phyloP scores from a whole-genome alignment of 805 yeast species.

The Priceomyces castillae region DNA sequence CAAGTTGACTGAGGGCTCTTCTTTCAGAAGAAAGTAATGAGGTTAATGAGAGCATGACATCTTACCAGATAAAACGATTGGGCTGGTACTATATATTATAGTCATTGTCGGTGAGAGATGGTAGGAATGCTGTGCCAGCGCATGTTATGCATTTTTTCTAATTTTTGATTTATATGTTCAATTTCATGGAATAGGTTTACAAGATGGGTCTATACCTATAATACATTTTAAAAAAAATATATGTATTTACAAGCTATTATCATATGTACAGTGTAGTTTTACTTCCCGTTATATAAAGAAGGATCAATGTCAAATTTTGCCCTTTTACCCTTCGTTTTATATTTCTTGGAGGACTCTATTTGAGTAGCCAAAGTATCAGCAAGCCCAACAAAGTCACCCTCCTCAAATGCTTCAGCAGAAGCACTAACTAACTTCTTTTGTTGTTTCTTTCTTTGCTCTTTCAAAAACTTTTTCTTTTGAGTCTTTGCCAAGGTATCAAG shows the following conservation, averaged over 20 bases:
- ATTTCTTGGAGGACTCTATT: conserved; percentile 32
- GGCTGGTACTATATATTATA: conserved; percentile 3
- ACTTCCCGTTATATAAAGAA: conserved; percentile 17
- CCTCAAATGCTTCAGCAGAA: conserved; percentile 24
- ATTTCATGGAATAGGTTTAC: conserved; percentile 1
- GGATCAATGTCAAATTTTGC: conserved; percentile 20
- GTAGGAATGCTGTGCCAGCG: conserved; percentile 1
- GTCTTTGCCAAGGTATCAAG: conserved; percentile 35
- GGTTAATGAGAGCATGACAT: conserved; percentile 2
- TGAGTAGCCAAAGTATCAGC: conserved; percentile 29
- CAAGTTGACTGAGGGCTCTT: conserved; percentile 41
- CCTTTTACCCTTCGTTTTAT: conserved; percentile 29
- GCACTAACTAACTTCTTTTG: conserved; percentile 31
- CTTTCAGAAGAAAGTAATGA: conserved; percentile 39
- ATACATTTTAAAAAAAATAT: conserved; percentile 1
- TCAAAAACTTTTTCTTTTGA: conserved; percentile 37
- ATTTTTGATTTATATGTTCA: conserved; percentile 2
- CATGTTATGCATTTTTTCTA: conserved; percentile 1
- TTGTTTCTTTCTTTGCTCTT: conserved; percentile 32
- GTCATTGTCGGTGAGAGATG: conserved; percentile 1
- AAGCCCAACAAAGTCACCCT: conserved; percentile 21
- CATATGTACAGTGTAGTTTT: conserved; percentile 8
- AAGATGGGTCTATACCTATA: neutral
- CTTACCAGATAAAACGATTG: conserved; percentile 2
- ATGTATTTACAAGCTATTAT: conserved; percentile 2